These are phyloP conservation scores for Candida awuae DNA, from an alignment of 805 yeast species.

Conservation along the genomic window DNA sequence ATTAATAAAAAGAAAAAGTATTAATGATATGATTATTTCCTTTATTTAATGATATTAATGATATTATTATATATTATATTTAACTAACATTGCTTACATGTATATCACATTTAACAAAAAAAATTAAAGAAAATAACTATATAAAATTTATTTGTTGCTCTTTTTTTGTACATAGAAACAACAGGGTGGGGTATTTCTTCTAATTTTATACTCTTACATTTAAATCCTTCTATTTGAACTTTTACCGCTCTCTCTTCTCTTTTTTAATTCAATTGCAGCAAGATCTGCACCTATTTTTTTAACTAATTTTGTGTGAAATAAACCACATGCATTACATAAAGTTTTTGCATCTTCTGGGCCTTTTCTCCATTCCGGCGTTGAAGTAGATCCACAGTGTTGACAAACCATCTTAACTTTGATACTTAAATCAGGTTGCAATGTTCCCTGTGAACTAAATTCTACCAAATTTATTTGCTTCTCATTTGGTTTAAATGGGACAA, in stretches of 20 bases:
- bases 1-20: conserved; percentile 45
- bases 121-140: too few species aligned
- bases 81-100: neutral
- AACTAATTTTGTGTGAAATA: conserved; percentile 56
- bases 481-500: conserved; percentile 25
- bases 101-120: neutral
- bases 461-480: neutral
- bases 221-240: conserved; percentile 24
- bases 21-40: neutral
- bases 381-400: conserved; percentile 62
- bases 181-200: neutral
- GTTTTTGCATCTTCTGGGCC: conserved; percentile 82
- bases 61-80: neutral
- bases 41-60: conserved; percentile 8
- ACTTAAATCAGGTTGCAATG: conserved; percentile 30
- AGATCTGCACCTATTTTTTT: conserved; percentile 38
- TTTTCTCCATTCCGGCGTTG: conserved; percentile 89
- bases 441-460: conserved; percentile 27
- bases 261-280: conserved; percentile 33
- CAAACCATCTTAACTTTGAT: conserved; percentile 33
- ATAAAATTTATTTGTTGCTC: too few species aligned
- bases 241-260: conserved; percentile 25
- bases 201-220: too few species aligned
- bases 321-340: conserved; percentile 88
- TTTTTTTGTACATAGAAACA: neutral